Percentiles rank a stretch among this genome's conserved stretches.
These are phyloP conservation scores for Ascochyta lentis DNA, from an alignment of 2,329 filamentous ascomycete species.

Conservation along the genomic window DNA sequence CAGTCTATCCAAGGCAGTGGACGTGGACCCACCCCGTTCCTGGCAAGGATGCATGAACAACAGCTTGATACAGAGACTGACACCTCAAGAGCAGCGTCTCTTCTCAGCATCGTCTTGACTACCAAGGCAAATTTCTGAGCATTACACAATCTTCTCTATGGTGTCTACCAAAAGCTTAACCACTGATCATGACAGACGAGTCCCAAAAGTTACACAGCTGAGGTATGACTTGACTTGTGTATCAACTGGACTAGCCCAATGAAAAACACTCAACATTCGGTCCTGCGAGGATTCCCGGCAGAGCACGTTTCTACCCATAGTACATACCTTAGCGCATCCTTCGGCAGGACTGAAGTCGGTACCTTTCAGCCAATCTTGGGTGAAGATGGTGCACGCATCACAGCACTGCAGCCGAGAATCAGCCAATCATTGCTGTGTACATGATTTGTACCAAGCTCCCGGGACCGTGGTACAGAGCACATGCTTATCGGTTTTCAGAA, in stretches of 20 bases:
- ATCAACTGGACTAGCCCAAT: constrained; percentile 16
- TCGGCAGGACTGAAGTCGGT: constrained; percentile 13
- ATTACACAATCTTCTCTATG: background rate
- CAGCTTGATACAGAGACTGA: constrained; percentile 44
- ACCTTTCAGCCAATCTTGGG: constrained; percentile 28
- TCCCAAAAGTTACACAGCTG: background rate
- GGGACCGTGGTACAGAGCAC: constrained; percentile 34
- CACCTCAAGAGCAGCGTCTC: background rate
- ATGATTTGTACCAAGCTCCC: constrained; percentile 32
- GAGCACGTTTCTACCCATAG: constrained; percentile 35
- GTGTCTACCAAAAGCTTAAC: background rate
- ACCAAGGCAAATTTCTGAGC: background rate
- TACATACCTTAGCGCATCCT: constrained; percentile 25
- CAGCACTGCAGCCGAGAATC: constrained; percentile 39
- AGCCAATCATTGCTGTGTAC: constrained; percentile 36
- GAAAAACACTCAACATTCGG: constrained; percentile 20
- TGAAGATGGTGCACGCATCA: constrained; percentile 28
- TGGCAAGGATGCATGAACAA: constrained; percentile 34
- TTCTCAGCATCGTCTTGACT: background rate
- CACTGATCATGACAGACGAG: background rate
- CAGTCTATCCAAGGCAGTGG: constrained; percentile 23
- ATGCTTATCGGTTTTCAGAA: constrained; percentile 40
- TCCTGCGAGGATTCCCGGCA: constrained; percentile 24
- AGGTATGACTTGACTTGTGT: background rate
- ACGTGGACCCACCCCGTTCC: constrained; percentile 29